A percentile compares a stretch with the other conserved stretches of the same genome.
phyloP scores from a whole-genome alignment of 495 filamentous ascomycete species.

The Sordaria brevicollis region DNA sequence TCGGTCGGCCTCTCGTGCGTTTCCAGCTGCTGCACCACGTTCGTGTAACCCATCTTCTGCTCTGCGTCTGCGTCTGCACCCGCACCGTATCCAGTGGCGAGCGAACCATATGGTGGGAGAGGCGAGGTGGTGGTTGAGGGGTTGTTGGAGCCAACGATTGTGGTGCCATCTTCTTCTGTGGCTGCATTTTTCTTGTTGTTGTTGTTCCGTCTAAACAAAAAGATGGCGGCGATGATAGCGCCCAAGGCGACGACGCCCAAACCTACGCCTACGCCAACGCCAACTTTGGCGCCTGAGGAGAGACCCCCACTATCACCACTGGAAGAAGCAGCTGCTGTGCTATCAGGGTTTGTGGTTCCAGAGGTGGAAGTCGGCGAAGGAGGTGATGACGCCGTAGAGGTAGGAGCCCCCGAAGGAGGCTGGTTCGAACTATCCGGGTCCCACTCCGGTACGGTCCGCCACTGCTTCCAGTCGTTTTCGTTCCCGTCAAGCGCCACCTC shows the following conservation, averaged over 20 bases:
- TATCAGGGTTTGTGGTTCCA: neutral
- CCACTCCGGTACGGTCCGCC: slow-evolving; percentile 1
- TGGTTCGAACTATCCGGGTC: neutral
- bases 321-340: neutral
- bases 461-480: slow-evolving; percentile 16
- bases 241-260: slow-evolving; percentile 18
- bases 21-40: slow-evolving; percentile 15
- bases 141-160: slow-evolving; percentile 6
- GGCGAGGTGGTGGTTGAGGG: slow-evolving; percentile 3
- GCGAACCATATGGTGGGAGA: slow-evolving; percentile 8
- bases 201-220: slow-evolving; percentile 12
- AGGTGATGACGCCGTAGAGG: neutral
- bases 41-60: slow-evolving; percentile 1
- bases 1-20: slow-evolving; percentile 7
- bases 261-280: slow-evolving; percentile 26
- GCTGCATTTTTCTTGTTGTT: slow-evolving; percentile 2
- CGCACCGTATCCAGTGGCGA: neutral
- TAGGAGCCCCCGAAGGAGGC: neutral
- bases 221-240: slow-evolving; percentile 13
- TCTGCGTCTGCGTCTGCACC: slow-evolving; percentile 1
- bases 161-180: slow-evolving; percentile 1
- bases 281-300: slow-evolving; percentile 25
- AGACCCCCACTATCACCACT: too few species aligned
- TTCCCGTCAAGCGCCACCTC: slow-evolving; percentile 15
- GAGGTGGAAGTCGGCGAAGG: neutral